Evolutionary conservation across 2,329 filamentous ascomycete species (phyloP).

Genomic region (Clonostachys rosea): DNA sequence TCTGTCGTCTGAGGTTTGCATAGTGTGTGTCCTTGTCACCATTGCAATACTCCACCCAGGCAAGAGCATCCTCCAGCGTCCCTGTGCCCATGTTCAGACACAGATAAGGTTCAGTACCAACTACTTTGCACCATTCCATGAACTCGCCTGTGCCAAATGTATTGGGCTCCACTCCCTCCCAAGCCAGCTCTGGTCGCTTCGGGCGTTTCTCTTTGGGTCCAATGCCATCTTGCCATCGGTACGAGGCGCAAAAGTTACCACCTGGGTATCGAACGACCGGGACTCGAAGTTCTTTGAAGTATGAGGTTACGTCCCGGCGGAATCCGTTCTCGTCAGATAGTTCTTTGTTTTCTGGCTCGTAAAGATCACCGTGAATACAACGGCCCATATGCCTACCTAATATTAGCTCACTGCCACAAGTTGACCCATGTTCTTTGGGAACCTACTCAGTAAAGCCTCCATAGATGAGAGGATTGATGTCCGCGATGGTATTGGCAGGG

Average conservation of each 20-base stretch:
- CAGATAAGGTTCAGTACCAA: constrained; percentile 74
- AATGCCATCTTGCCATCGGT: constrained; percentile 80
- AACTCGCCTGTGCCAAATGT: constrained; percentile 85
- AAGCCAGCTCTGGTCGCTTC: constrained; percentile 63
- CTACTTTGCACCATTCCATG: constrained; percentile 71
- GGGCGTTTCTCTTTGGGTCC: constrained; percentile 69
- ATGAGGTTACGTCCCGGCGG: constrained; percentile 71
- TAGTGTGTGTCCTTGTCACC: constrained; percentile 71
- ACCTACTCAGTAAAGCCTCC: constrained; percentile 76
- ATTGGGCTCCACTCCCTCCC: constrained; percentile 73
- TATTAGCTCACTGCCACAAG: not conserved
- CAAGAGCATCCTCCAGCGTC: constrained; percentile 36
- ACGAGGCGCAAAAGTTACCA: constrained; percentile 80
- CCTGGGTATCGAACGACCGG: constrained; percentile 79
- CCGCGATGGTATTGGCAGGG: too few relatives aligned
- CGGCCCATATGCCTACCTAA: constrained; percentile 72
- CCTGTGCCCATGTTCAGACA: constrained; percentile 75
- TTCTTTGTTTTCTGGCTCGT: constrained; percentile 64
- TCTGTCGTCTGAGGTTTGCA: constrained; percentile 71
- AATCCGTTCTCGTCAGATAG: constrained; percentile 74
- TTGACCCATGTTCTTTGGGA: not conserved
- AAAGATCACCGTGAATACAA: constrained; percentile 84
- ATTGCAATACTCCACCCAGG: constrained; percentile 87
- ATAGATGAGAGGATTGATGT: constrained; percentile 47
- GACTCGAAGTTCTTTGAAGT: constrained; percentile 67